Evolutionary conservation across 2,329 filamentous ascomycete genomes (phyloP).

Genomic region (Aureobasidium subglaciale): DNA sequence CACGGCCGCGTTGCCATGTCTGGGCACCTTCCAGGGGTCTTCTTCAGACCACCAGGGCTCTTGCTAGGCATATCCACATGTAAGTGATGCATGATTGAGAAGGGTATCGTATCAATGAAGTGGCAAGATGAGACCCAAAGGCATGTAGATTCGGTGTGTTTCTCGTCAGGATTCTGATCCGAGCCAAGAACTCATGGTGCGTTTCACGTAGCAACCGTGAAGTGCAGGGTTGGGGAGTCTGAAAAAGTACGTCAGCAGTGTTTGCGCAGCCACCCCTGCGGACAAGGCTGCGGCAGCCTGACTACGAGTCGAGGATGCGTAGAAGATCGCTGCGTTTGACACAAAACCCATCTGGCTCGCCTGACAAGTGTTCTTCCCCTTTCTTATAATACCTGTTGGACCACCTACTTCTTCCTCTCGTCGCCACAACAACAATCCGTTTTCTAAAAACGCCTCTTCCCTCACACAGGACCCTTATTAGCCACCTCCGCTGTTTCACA

Average conservation of each 20-base stretch:
- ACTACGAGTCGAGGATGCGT: slow-evolving; percentile 4
- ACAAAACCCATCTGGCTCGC: slow-evolving; percentile 5
- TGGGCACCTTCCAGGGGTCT: no score
- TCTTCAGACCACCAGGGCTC: no score
- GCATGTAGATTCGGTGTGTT: background rate
- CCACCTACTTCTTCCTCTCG: background rate
- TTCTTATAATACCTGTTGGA: background rate
- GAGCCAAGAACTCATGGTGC: slow-evolving; percentile 5
- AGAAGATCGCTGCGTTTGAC: background rate
- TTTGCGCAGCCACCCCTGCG: slow-evolving; percentile 7
- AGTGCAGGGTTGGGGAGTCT: background rate
- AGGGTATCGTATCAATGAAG: background rate
- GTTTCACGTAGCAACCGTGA: background rate
- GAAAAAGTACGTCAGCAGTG: slow-evolving; percentile 10
- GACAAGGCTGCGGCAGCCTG: slow-evolving; percentile 6
- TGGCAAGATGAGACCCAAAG: background rate
- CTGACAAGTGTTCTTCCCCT: background rate
- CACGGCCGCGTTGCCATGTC: slow-evolving; percentile 5
- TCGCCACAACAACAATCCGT: background rate
- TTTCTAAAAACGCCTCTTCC: background rate
- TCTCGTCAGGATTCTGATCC: background rate
- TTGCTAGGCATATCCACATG: no score
- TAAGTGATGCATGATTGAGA: background rate
- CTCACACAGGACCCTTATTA: background rate
- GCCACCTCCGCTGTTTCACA: slow-evolving; percentile 11